These are phyloP conservation scores for Bocquillonia castaneifolia DNA, from an alignment of 441 rosid species.

Conservation along the genomic window DNA sequence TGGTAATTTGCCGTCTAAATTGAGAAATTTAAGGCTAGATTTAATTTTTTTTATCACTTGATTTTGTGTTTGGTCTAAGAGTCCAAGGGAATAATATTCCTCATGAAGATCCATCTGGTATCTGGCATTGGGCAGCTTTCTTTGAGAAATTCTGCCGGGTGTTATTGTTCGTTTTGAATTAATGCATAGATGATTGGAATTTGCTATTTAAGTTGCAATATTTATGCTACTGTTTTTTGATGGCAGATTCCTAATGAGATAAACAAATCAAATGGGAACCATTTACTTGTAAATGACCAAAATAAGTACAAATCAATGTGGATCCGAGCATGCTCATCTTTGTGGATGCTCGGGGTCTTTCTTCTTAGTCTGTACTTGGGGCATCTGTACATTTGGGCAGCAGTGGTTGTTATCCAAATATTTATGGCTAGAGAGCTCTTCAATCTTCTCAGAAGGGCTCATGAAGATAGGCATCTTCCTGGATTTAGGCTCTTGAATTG, in stretches of 20 bases:
- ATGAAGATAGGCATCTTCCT: constrained; percentile 78
- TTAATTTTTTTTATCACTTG: not conserved
- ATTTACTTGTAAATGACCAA: constrained; percentile 57
- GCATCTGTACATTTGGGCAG: constrained; percentile 86
- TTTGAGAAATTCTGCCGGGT: not conserved
- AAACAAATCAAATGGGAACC: constrained; percentile 48
- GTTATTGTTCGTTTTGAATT: not conserved
- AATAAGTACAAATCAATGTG: constrained; percentile 70
- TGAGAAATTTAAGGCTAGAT: not conserved
- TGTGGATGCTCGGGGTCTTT: constrained; percentile 93
- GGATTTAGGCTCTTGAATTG: constrained; percentile 87
- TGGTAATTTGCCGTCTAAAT: not conserved
- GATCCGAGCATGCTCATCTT: constrained; percentile 60
- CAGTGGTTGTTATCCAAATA: constrained; percentile 82
- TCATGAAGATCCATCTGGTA: not conserved
- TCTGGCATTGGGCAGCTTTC: not conserved
- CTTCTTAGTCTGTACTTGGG: constrained; percentile 70
- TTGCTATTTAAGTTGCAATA: not conserved
- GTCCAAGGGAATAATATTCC: too few species aligned
- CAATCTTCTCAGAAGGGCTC: constrained; percentile 64
- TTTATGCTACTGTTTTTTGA: not conserved
- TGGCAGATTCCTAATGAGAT: constrained; percentile 46
- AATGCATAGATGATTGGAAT: not conserved
- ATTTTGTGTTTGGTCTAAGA: not conserved
- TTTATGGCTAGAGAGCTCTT: constrained; percentile 82